These are phyloP conservation scores for Fusarium sp. DNA, from an alignment of 2,329 filamentous ascomycete species.

Conservation along the genomic window DNA sequence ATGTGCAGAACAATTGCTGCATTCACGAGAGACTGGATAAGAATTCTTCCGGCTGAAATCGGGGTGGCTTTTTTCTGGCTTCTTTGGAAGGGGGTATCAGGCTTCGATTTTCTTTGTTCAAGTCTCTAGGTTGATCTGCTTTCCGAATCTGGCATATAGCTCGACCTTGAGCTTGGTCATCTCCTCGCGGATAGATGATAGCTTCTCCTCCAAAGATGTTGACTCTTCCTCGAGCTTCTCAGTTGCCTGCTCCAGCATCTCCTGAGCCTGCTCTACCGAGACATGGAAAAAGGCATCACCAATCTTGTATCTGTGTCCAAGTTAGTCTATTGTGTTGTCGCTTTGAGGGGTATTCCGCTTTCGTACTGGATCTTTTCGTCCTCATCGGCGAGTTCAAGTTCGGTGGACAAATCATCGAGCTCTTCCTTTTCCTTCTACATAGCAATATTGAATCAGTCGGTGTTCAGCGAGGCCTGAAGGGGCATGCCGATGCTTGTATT, in stretches of 20 bases:
- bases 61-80: slow-evolving; percentile 8
- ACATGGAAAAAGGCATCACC: slow-evolving; percentile 95
- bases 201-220: slow-evolving; percentile 75
- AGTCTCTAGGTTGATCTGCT: slow-evolving; percentile 95
- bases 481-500: too few relatives aligned
- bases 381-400: slow-evolving; percentile 94
- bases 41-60: slow-evolving; percentile 29
- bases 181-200: slow-evolving; percentile 79
- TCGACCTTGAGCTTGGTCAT: slow-evolving; percentile 91
- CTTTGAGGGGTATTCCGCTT: slow-evolving; percentile 12
- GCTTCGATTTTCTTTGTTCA: slow-evolving; percentile 52
- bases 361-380: slow-evolving; percentile 90
- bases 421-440: slow-evolving; percentile 97
- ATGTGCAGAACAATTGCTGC: slow-evolving; percentile 21
- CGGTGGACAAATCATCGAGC: slow-evolving; percentile 87
- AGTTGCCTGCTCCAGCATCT: slow-evolving; percentile 77
- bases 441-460: slow-evolving; percentile 29
- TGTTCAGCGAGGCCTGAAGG: background rate
- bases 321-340: slow-evolving; percentile 5
- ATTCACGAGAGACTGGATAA: slow-evolving; percentile 24
- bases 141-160: slow-evolving; percentile 92
- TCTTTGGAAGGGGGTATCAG: slow-evolving; percentile 25
- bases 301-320: slow-evolving; percentile 80
- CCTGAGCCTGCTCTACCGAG: slow-evolving; percentile 83
- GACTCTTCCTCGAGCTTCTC: slow-evolving; percentile 81